Evolutionary conservation across 768 basidiomycete species (phyloP), one percentile per base, ranked within the genome.

Genomic region (Cystofilobasidium capitatum): DNA sequence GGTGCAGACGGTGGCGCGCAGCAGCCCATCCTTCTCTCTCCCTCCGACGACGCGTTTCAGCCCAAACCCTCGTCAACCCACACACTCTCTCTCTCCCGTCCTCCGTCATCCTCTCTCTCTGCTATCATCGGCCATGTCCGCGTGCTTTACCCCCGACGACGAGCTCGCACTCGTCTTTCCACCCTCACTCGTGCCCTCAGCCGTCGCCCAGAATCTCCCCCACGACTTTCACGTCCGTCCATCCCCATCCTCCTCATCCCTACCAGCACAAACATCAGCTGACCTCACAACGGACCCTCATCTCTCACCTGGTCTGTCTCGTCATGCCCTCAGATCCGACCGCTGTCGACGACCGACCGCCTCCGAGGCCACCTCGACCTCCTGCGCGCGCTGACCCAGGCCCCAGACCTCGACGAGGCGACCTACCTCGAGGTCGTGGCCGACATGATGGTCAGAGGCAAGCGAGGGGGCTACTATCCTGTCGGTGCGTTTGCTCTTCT

Each of bases 261-360:
- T n/a, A n/a, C n/a, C n/a, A n/a, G n/a, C n/a, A n/a, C n/a, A n/a
- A n/a, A n/a, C n/a, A n/a, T n/a, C n/a, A n/a, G n/a, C n/a, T 7
- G 22, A 16, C 20, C 39, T 33, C 9, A 1, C 9, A 14, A 35
- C 4, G 20, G 16, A 1, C 17, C 33, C 40, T 33, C 22, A 45
- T 13, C 12, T 33, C 40, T 14, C 0, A 8, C 14, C 29, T 57
- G 33, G 17, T 42, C 12, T 58, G 5, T 31, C 39, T 26, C n/a
- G 0, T 1, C 14, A 12, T 36, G 20, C n/a, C n/a, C 12, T 0
- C 61, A 96, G 93, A 84, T 97, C 29, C 91, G 96, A 58, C 96
- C 96, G 0, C 82, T 99, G 24, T 85, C 91, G 0, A 84, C 85
- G 29, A 85, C 87, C 8, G 96, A 99, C 81, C 83, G 91, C 78